Evolutionary conservation across 768 basidiomycete genomes (phyloP).

Genomic region (Rhodotorula diobovata): DNA sequence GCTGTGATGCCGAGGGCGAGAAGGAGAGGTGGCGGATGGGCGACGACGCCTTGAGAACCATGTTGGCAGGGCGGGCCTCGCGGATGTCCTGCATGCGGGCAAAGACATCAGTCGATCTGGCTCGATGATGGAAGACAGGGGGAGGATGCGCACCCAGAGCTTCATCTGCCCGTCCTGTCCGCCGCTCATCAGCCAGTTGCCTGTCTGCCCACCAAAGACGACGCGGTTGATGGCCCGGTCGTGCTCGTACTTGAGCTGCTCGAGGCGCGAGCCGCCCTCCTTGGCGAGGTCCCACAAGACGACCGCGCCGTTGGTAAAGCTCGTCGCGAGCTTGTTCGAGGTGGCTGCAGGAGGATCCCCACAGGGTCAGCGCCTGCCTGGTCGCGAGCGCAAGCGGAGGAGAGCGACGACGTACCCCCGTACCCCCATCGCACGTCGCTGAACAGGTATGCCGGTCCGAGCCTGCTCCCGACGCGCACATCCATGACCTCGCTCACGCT

Average conservation of each 20-base stretch:
- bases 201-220: constrained; percentile 37
- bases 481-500: constrained; percentile 28
- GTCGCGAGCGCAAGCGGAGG: no score
- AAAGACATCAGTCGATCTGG: no score
- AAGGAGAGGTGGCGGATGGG: constrained; percentile 36
- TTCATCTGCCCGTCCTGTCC: constrained; percentile 41
- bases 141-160: constrained; percentile 33
- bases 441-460: constrained; percentile 31
- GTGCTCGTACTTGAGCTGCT: constrained; percentile 38
- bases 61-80: constrained; percentile 10
- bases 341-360: not conserved
- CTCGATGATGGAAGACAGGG: no score
- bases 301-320: constrained; percentile 36
- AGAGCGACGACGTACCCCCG: constrained; percentile 2
- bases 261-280: constrained; percentile 25
- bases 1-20: constrained; percentile 35
- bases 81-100: constrained; percentile 33
- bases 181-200: constrained; percentile 37
- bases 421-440: constrained; percentile 36
- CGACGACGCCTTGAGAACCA: constrained; percentile 36
- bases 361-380: not conserved
- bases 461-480: constrained; percentile 10
- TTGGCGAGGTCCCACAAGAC: constrained; percentile 34
- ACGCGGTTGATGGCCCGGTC: constrained; percentile 40
- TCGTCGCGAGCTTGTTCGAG: constrained; percentile 35